Evolutionary conservation across 768 basidiomycete genomes (phyloP), one percentile per base, ranked within the genome.

Genomic region (Podaxis sp.): DNA sequence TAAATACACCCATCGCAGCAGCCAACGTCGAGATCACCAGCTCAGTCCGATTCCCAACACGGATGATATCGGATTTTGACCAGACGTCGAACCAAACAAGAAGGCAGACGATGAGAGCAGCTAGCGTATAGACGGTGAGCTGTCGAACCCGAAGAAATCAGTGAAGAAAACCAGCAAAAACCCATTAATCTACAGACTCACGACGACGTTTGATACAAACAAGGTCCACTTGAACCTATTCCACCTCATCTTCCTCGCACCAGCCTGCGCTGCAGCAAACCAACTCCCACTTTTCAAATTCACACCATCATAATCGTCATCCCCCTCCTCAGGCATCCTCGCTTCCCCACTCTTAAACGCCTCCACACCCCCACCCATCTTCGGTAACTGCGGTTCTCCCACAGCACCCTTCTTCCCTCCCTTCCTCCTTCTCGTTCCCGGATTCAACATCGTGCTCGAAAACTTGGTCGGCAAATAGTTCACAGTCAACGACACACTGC

Each of bases 171-270:
- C 24, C 15, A 61, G 55, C n/a, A 42, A 44, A 46, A 56, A 28
- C 26, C 38, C 9, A 53, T 5, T 7, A 51, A 30, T 15, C 12
- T 6, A 38, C 33, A 24, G n/a, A 68, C 74, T 54, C 51, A 79
- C 75, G 36, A 87, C 38, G 36, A 77, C 66, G 71, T 92, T 92
- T 57, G 87, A 76, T 46, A 82, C 51, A 71, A 92, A 88, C 28
- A 94, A 73, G 17, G 77, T 76, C 89, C 89, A 92, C 70, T 94
- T 94, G 82, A 93, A 94, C 66, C 79, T 80, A 71, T 86, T 94
- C 92, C 92, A 94, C n/a, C 86, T 78, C 64, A 88, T 77, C 64
- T 76, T 79, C 49, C 67, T 80, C 70, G 62, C 74, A 75, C 0
- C 69, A 49, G 26, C 19, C 38, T 17, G 38, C 0, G 22, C 54